Percentiles rank a stretch among this genome's conserved stretches.
Conservation (phyloP, 495 filamentous ascomycete species). For the Talaromyces ruber region DNA sequence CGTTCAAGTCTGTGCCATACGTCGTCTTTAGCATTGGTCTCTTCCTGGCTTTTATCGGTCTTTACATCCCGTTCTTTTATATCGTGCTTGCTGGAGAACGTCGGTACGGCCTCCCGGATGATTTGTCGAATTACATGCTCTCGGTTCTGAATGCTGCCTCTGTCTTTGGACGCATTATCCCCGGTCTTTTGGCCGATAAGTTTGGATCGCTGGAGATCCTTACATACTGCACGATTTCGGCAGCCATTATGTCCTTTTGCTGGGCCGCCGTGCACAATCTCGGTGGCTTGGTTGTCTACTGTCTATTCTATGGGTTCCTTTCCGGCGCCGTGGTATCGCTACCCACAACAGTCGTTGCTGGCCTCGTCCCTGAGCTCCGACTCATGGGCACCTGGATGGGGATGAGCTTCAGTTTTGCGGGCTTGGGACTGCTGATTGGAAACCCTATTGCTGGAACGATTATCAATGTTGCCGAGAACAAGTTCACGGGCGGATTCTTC, state of each 20-base stretch:
- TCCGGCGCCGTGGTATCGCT: conserved; percentile 28
- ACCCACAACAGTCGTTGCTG: conserved; percentile 18
- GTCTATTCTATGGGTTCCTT: conserved; percentile 32
- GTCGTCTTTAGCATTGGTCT: conserved; percentile 18
- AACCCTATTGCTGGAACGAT: conserved; percentile 54
- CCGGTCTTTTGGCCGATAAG: conserved; percentile 29
- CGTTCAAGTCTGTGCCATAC: conserved; percentile 27
- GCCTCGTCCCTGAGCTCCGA: conserved; percentile 28
- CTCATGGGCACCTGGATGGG: conserved; percentile 54
- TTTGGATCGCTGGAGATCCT: conserved; percentile 27
- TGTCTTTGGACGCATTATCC: conserved; percentile 35
- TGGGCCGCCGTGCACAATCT: conserved; percentile 25
- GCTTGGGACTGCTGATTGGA: conserved; percentile 47
- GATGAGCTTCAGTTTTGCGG: conserved; percentile 43
- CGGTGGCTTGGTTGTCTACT: conserved; percentile 27
- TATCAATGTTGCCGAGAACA: conserved; percentile 11
- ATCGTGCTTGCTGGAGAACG: conserved; percentile 18
- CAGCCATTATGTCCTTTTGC: conserved; percentile 21
- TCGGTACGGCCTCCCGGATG: conserved; percentile 8
- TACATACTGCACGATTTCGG: conserved; percentile 14
- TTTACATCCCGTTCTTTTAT: conserved; percentile 39
- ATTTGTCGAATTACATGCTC: conserved; percentile 35
- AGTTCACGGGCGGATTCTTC: background rate
- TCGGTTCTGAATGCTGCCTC: conserved; percentile 38
- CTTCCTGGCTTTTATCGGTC: conserved; percentile 25